Evolutionary conservation across 208 protist species (phyloP).

Genomic region (Acanthamoeba sp.): DNA sequence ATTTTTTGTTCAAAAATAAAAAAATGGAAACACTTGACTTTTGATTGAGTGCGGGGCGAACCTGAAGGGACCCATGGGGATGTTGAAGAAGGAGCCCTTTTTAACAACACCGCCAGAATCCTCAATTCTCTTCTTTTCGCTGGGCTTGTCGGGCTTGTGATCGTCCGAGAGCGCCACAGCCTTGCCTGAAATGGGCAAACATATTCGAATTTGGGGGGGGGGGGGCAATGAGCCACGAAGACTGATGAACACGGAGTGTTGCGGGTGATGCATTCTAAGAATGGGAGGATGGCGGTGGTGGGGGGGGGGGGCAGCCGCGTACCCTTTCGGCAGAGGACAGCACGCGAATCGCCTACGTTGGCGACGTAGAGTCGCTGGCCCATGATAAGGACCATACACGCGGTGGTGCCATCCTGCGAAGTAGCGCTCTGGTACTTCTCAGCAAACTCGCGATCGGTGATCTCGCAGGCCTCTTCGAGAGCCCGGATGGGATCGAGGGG

Average conservation of each 20-base stretch:
- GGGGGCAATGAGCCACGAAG: not conserved
- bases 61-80: constrained; percentile 73
- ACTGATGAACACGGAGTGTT: too few relatives aligned
- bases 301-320: too few relatives aligned
- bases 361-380: constrained; percentile 50
- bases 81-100: constrained; percentile 72
- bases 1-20: not conserved
- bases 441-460: constrained; percentile 67
- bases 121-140: constrained; percentile 54
- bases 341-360: constrained; percentile 63
- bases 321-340: constrained; percentile 62
- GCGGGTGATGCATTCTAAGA: not conserved
- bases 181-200: constrained; percentile 32
- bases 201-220: not conserved
- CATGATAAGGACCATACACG: constrained; percentile 69
- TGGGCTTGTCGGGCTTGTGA: constrained; percentile 67
- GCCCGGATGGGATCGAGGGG: constrained; percentile 28
- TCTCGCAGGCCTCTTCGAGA: constrained; percentile 60
- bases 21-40: not conserved
- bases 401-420: constrained; percentile 69
- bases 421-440: constrained; percentile 38
- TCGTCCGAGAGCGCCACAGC: constrained; percentile 38
- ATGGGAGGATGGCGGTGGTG: not conserved
- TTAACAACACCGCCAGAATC: constrained; percentile 52
- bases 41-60: not conserved